Conservation (phyloP, 208 protist genomes). For the Leishmania braziliensis region DNA sequence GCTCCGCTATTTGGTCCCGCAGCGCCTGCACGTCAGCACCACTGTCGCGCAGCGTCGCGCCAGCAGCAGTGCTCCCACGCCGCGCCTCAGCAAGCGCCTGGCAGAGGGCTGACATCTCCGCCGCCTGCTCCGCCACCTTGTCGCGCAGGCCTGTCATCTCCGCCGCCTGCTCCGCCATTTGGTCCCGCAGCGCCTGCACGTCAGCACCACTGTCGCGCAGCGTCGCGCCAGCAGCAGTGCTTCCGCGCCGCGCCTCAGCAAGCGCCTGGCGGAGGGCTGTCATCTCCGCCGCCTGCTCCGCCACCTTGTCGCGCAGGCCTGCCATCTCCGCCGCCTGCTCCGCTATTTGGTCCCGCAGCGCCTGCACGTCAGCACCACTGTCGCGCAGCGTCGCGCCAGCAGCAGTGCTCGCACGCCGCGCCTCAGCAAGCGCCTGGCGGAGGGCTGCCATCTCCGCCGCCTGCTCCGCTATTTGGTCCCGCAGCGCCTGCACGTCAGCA, state of each 20-base stretch:
- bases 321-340: too few species aligned
- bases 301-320: neutral
- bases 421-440: neutral
- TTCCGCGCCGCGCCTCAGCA: neutral
- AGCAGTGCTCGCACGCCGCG: neutral
- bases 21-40: too few species aligned
- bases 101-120: too few species aligned
- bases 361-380: neutral
- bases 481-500: neutral
- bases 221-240: neutral
- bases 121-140: too few species aligned
- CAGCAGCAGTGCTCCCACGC: too few species aligned
- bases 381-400: neutral
- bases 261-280: neutral
- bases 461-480: neutral
- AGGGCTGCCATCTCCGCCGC: conserved; percentile 5
- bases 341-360: neutral
- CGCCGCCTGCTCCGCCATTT: too few species aligned
- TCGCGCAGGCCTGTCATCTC: too few species aligned
- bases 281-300: conserved; percentile 8
- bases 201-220: neutral
- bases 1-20: too few species aligned
- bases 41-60: too few species aligned
- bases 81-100: too few species aligned
- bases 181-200: too few species aligned